A percentile compares a stretch with the other conserved stretches of the same genome.
phyloP scores from a whole-genome alignment of 331 rosid genomes.

The Stylosanthes scabra region DNA sequence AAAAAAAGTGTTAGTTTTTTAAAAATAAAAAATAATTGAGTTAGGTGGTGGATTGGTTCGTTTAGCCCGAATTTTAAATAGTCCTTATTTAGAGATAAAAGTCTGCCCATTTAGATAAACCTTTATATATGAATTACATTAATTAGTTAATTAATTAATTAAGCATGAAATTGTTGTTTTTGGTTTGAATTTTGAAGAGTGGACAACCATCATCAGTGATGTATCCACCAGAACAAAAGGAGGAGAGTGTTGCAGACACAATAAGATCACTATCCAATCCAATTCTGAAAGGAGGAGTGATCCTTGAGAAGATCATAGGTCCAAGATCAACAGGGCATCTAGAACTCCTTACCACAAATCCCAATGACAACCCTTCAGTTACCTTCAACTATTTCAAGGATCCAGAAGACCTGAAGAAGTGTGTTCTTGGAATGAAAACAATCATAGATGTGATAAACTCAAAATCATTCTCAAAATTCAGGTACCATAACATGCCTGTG shows the following conservation, averaged over 20 bases:
- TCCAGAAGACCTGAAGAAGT: slow-evolving; percentile 60
- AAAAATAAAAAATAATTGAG: too few species aligned
- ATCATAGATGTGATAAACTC: slow-evolving; percentile 63
- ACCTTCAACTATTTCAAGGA: slow-evolving; percentile 80
- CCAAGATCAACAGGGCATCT: slow-evolving; percentile 69
- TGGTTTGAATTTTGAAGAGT: slow-evolving; percentile 41
- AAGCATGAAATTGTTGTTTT: slow-evolving; percentile 25
- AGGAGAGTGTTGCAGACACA: slow-evolving; percentile 27
- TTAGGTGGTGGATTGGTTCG: too few species aligned
- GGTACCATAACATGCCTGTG: slow-evolving; percentile 42
- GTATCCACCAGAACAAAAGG: slow-evolving; percentile 37
- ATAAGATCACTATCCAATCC: slow-evolving; percentile 31
- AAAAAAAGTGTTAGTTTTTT: too few species aligned
- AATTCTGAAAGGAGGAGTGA: slow-evolving; percentile 63
- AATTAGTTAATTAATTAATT: too few species aligned
- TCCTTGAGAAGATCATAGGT: slow-evolving; percentile 62
- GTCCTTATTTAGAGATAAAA: too few species aligned
- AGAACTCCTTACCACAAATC: slow-evolving; percentile 56
- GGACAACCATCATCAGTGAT: slow-evolving; percentile 32
- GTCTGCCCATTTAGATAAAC: too few species aligned
- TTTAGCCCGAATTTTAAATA: too few species aligned
- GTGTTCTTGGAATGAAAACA: slow-evolving; percentile 71
- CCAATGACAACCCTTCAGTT: slow-evolving; percentile 64
- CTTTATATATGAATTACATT: too few species aligned
- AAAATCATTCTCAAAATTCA: slow-evolving; percentile 62